Conservation (phyloP, 805 yeast genomes). For the Cyberlindnera sargentensis region DNA sequence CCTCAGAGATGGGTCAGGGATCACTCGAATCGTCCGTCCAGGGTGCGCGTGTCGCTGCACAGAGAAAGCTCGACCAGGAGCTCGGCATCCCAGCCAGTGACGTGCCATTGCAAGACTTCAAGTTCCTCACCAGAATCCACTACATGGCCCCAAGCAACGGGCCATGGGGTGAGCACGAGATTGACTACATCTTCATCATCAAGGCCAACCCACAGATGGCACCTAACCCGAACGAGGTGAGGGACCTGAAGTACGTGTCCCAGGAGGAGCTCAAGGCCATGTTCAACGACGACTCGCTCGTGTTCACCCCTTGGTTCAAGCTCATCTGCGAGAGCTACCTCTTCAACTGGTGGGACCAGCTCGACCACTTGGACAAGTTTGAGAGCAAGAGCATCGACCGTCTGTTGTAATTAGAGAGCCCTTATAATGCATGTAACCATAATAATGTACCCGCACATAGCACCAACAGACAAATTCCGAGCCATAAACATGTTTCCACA, state of each 20-base stretch:
- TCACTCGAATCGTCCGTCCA: slow-evolving; percentile 50
- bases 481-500: too few relatives aligned
- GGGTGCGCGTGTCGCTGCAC: slow-evolving; percentile 86
- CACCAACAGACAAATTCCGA: too few relatives aligned
- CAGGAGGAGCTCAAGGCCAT: slow-evolving; percentile 59
- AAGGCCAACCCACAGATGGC: slow-evolving; percentile 44
- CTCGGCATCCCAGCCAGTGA: slow-evolving; percentile 68
- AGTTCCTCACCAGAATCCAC: slow-evolving; percentile 88
- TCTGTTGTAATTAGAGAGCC: slow-evolving; percentile 9
- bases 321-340: slow-evolving; percentile 86
- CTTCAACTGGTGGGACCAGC: slow-evolving; percentile 88
- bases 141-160: slow-evolving; percentile 81
- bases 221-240: slow-evolving; percentile 79
- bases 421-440: too few relatives aligned
- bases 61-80: slow-evolving; percentile 88
- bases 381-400: slow-evolving; percentile 30
- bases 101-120: slow-evolving; percentile 58
- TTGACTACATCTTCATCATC: slow-evolving; percentile 86
- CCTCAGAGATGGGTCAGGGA: slow-evolving; percentile 64
- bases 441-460: too few relatives aligned
- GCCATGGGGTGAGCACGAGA: slow-evolving; percentile 96
- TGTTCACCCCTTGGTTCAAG: slow-evolving; percentile 98
- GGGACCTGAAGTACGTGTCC: slow-evolving; percentile 70
- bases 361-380: slow-evolving; percentile 50
- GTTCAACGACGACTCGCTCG: slow-evolving; percentile 60